A percentile compares a stretch with the other conserved stretches of the same genome.
phyloP scores from a whole-genome alignment of 345 rosid genomes.

The Raphanus sativus region DNA sequence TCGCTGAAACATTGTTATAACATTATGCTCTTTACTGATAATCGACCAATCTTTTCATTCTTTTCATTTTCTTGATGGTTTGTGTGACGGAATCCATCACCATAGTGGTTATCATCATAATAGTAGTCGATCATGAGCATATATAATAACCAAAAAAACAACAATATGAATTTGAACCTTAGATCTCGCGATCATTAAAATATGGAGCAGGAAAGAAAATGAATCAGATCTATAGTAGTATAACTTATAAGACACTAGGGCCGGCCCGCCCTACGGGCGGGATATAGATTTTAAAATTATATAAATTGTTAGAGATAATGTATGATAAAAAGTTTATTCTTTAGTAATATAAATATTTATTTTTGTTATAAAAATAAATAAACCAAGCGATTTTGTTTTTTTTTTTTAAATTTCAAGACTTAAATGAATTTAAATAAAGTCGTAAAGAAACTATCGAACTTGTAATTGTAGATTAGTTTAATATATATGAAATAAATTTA shows the following conservation, averaged over 20 bases:
- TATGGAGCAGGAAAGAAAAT: slow-evolving; percentile 16
- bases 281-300: no score
- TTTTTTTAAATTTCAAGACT: no score
- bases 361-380: no score
- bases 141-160: not conserved
- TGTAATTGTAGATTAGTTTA: no score
- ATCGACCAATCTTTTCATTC: not conserved
- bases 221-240: slow-evolving; percentile 27
- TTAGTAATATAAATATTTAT: no score
- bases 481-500: no score
- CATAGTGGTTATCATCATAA: not conserved
- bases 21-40: not conserved
- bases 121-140: not conserved
- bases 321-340: no score
- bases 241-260: not conserved
- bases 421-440: no score
- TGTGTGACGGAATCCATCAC: not conserved
- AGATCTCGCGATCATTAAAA: slow-evolving; percentile 20
- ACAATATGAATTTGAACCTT: slow-evolving; percentile 1
- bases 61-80: not conserved
- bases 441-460: no score
- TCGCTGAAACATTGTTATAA: not conserved
- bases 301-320: no score
- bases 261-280: no score
- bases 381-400: no score